Evolutionary conservation across 164 flowering plant species (phyloP).

Genomic region (Annona cherimola): DNA sequence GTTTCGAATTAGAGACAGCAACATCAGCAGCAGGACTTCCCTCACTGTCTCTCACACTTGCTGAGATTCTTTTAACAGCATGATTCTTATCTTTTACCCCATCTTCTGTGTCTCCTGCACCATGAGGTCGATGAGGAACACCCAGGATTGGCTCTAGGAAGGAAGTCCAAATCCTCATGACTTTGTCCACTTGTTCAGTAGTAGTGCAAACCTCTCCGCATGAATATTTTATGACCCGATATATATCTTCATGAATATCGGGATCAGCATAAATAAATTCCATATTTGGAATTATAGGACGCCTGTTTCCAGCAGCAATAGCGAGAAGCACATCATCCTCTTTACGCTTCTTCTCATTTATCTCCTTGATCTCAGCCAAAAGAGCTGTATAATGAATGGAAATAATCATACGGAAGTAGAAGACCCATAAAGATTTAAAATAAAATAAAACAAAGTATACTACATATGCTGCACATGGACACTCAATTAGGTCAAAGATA

Average conservation of each 20-base stretch:
- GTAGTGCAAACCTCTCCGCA: conserved; percentile 72
- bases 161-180: conserved; percentile 89
- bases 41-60: conserved; percentile 42
- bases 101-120: conserved; percentile 76
- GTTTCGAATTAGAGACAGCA: conserved; percentile 29
- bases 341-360: conserved; percentile 65
- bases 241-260: conserved; percentile 78
- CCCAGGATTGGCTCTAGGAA: conserved; percentile 83
- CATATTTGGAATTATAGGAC: conserved; percentile 54
- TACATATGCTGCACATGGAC: not conserved
- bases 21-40: conserved; percentile 43
- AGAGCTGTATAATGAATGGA: conserved; percentile 40
- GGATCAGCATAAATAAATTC: conserved; percentile 63
- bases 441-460: not conserved
- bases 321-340: conserved; percentile 78
- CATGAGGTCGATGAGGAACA: conserved; percentile 60
- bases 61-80: conserved; percentile 30
- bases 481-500: not conserved
- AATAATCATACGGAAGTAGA: conserved; percentile 4
- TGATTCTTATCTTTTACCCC: conserved; percentile 44
- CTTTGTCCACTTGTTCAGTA: conserved; percentile 78
- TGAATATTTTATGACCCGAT: conserved; percentile 69
- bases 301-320: conserved; percentile 71
- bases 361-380: conserved; percentile 83
- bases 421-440: not conserved